A percentile compares a stretch with the other conserved stretches of the same genome.
These are phyloP conservation scores for Beauveria bassiana DNA, from an alignment of 2,329 filamentous ascomycete species.

Conservation along the genomic window DNA sequence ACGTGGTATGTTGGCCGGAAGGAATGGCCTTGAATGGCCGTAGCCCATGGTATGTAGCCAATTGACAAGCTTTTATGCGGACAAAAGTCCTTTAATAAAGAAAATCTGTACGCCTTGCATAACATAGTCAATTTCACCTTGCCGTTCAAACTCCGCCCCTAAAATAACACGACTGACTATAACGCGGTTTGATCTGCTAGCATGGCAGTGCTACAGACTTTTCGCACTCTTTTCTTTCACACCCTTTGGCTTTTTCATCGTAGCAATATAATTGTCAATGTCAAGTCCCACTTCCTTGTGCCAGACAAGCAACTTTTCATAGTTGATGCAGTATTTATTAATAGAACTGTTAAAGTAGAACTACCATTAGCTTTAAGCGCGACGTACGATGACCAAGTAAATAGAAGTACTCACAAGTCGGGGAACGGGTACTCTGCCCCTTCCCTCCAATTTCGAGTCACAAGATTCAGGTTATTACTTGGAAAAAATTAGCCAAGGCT, in stretches of 20 bases:
- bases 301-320: slow-evolving; percentile 19
- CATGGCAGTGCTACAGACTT: too few relatives aligned
- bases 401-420: neutral
- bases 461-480: neutral
- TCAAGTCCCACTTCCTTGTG: slow-evolving; percentile 16
- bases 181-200: too few relatives aligned
- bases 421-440: neutral
- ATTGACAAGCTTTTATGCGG: too few relatives aligned
- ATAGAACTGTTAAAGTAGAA: slow-evolving; percentile 19
- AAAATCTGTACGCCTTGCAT: too few relatives aligned
- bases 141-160: too few relatives aligned
- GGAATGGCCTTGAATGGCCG: too few relatives aligned
- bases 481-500: neutral
- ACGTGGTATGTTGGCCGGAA: too few relatives aligned
- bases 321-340: slow-evolving; percentile 27
- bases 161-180: too few relatives aligned
- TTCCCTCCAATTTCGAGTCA: neutral
- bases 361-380: neutral
- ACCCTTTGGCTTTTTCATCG: slow-evolving; percentile 16
- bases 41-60: too few relatives aligned
- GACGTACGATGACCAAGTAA: neutral
- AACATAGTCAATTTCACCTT: too few relatives aligned
- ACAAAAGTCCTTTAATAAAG: too few relatives aligned
- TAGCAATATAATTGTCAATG: slow-evolving; percentile 15
- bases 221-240: neutral